Base-by-base conservation (phyloP, 345 rosid genomes). In the Eutrema heterophyllum region DNA sequence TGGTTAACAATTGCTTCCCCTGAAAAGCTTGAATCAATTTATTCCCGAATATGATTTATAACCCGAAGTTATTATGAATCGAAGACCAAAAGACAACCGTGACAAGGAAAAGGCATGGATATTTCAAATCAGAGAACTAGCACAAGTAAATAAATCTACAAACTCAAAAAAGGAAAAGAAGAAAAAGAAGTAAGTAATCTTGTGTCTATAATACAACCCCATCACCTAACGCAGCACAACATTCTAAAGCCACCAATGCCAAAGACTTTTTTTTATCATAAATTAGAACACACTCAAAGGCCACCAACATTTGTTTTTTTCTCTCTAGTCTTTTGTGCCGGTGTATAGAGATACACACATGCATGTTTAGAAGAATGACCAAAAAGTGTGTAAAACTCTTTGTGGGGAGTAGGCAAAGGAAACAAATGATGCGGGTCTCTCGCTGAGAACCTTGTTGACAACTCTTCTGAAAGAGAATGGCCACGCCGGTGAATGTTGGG, bases 111-210 rank as follows among this genome's bases (percentile, higher is more conserved):
- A 38, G 26, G 50, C 36, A 1, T 26, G 50, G 7, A 41, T 39
- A 41, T 61, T 29, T 45, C 68, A 46, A 45, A 30, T 30, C 41
- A 30, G 52, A 30, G 52, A 15, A 10, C 27, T 46, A 64, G 29
- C 68, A 64, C 54, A 64, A 64, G 68, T 45, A 63, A 63, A 63
- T n/a, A 44, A 45, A 44, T 63, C 54, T 44, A 63, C 54, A 63
- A 61, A 24, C 65, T 21, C 10, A 5, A 6, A 16, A 45, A 45
- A 15, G 2, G 5, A 44, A 38, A 58, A 16, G 6, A 21, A 12
- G 0, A 60, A 24, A 39, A 44, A 44, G 5, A 29, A 62, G 39
- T 27, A 63, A 29, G 40, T 39, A 62, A 43, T 27, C 26, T 44
- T 63, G 38, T 63, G 40, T 43, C 68, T 63, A 63, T n/a, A 63